Evolutionary conservation across 768 basidiomycete genomes (phyloP), one percentile per base, ranked within the genome.

Genomic region (Sporobolomyces pararoseus): DNA sequence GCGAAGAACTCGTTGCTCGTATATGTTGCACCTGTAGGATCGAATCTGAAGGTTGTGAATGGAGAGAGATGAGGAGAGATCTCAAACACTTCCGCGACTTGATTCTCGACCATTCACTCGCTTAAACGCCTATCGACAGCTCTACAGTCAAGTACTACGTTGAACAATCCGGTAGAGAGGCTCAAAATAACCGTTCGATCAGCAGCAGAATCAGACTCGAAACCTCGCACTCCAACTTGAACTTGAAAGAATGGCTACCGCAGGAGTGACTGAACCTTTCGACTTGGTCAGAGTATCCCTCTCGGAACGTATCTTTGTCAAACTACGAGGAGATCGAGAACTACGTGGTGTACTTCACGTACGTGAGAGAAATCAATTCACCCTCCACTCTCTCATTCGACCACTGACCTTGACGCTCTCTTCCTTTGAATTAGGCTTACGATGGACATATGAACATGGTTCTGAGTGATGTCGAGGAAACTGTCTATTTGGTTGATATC

Each of bases 371-470:
- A 50, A 47, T 27, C 54, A 10, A 44, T 52, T 29, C 63, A 31
- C 49, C 49, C 16, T 70, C 10, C 44, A 25, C 13, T 60, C 16
- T 19, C 39, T 10, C 35, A 10, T 3, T 31, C 21, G 42, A 5
- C 42, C 17, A 12, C 34, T 42, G 23, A 29, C 21, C 4, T n/a
- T 50, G 29, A n/a, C n/a, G n/a, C n/a, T n/a, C n/a, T n/a, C n/a
- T n/a, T n/a, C n/a, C n/a, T n/a, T n/a, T n/a, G 25, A 32, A n/a
- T 13, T 77, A 99, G 96, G 96, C 96, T 27, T 98, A 98, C 77
- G 96, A 99, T 82, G 96, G 94, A n/a, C 96, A 98, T 80, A 98
- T 98, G 96, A 98, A 99, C 80, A 84, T 99, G 76, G 96, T 99
- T 72, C 84, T 99, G 76, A 93, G 91, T 76, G 91, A 97, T 78